phyloP scores from a whole-genome alignment of 805 yeast species.

The Candida anglica region DNA sequence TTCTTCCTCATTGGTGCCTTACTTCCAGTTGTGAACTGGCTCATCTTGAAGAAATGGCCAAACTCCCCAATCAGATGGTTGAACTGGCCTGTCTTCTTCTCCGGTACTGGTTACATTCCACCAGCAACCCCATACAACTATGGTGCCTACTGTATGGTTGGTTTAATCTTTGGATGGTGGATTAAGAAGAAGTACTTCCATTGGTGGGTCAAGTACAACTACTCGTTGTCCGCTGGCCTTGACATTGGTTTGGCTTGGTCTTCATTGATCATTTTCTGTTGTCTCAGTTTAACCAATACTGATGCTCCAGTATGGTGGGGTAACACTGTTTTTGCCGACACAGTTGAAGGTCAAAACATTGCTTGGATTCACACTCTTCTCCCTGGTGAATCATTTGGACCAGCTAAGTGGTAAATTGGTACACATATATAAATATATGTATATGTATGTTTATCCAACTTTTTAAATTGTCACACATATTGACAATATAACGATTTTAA shows the following conservation, averaged over 20 bases:
- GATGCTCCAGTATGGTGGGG: slow-evolving; percentile 63
- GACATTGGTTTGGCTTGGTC: slow-evolving; percentile 42
- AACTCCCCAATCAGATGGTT: slow-evolving; percentile 25
- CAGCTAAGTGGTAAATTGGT: slow-evolving; percentile 38
- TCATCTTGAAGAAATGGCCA: slow-evolving; percentile 39
- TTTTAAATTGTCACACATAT: too few species aligned
- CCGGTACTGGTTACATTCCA: slow-evolving; percentile 58
- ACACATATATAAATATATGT: neutral
- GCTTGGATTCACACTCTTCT: slow-evolving; percentile 25
- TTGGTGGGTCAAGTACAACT: slow-evolving; percentile 44
- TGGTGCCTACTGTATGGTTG: slow-evolving; percentile 46
- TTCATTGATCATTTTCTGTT: slow-evolving; percentile 35
- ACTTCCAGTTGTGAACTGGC: slow-evolving; percentile 35
- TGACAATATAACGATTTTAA: too few species aligned
- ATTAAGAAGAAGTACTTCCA: slow-evolving; percentile 38
- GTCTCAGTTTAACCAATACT: slow-evolving; percentile 6
- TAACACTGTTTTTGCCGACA: slow-evolving; percentile 36
- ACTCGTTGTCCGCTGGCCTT: slow-evolving; percentile 41
- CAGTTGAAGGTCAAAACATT: slow-evolving; percentile 34
- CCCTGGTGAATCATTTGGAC: slow-evolving; percentile 46
- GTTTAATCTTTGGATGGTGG: slow-evolving; percentile 32
- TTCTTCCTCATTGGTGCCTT: slow-evolving; percentile 37
- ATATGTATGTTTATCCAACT: neutral
- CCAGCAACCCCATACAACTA: slow-evolving; percentile 74
- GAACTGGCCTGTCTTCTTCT: slow-evolving; percentile 40